Evolutionary conservation across 2,329 filamentous ascomycete genomes (phyloP).

Genomic region (Parafenestella ontariensis): DNA sequence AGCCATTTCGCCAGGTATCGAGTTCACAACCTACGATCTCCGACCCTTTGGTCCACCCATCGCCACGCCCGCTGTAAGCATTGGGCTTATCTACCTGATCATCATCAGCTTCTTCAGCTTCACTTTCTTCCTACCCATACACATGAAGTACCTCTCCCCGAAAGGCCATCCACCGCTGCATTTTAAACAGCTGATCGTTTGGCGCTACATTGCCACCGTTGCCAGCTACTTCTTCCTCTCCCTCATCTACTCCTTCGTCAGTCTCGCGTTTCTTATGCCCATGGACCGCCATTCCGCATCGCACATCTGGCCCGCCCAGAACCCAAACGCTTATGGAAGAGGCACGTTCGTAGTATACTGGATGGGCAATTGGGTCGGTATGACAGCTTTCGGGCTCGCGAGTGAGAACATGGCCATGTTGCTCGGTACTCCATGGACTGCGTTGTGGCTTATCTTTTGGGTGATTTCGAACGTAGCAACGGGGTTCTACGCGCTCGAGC

Average conservation of each 20-base stretch:
- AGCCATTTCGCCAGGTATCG: conserved; percentile 63
- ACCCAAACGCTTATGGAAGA: conserved; percentile 63
- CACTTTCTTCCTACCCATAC: conserved; percentile 69
- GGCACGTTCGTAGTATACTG: conserved; percentile 69
- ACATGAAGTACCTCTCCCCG: conserved; percentile 63
- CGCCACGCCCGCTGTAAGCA: conserved; percentile 64
- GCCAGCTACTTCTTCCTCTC: conserved; percentile 67
- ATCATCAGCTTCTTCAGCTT: conserved; percentile 72
- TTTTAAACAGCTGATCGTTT: conserved; percentile 64
- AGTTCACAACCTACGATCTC: conserved; percentile 63
- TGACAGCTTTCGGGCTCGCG: conserved; percentile 67
- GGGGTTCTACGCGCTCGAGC: conserved; percentile 64
- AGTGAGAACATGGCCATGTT: conserved; percentile 72
- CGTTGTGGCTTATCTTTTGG: conserved; percentile 72
- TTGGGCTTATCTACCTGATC: conserved; percentile 71
- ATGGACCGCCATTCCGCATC: conserved; percentile 58
- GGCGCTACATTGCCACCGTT: conserved; percentile 64
- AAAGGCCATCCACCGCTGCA: conserved; percentile 64
- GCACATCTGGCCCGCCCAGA: conserved; percentile 52
- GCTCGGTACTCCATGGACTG: conserved; percentile 66
- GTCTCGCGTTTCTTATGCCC: conserved; percentile 67
- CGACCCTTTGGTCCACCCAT: conserved; percentile 65
- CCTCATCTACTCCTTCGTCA: conserved; percentile 67
- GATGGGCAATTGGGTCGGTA: conserved; percentile 68
- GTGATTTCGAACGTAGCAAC: conserved; percentile 70